Evolutionary conservation across 192 early-diverging fungal species (phyloP).

Genomic region (Coemansia umbellata): DNA sequence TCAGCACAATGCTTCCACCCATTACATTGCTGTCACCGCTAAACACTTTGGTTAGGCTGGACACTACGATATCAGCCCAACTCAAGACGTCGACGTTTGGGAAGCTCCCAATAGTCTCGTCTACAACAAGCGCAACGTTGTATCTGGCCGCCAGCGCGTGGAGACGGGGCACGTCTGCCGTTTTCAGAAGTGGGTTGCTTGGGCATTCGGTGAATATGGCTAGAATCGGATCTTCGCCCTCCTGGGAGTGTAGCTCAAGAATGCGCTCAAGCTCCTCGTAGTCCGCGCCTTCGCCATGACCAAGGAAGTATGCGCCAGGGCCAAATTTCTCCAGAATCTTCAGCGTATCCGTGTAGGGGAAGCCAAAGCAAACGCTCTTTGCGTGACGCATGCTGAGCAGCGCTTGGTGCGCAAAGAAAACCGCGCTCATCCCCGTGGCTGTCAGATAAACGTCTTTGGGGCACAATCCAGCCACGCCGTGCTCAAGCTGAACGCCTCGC

Average conservation of each 20-base stretch:
- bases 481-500: conserved; percentile 42
- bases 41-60: conserved; percentile 93
- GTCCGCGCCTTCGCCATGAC: conserved; percentile 73
- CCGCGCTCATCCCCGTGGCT: conserved; percentile 90
- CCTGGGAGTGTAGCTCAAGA: conserved; percentile 40
- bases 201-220: conserved; percentile 93
- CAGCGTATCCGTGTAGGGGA: conserved; percentile 94
- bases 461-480: conserved; percentile 54
- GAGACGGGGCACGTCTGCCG: conserved; percentile 72
- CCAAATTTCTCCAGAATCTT: conserved; percentile 97
- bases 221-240: conserved; percentile 58
- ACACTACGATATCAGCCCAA: conserved; percentile 84
- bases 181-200: conserved; percentile 86
- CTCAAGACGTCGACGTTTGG: conserved; percentile 76
- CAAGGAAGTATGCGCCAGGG: conserved; percentile 81
- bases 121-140: conserved; percentile 78
- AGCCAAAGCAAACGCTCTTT: conserved; percentile 91
- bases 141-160: conserved; percentile 70
- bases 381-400: conserved; percentile 49
- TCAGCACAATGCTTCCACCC: conserved; percentile 88
- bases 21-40: conserved; percentile 96
- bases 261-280: conserved; percentile 68
- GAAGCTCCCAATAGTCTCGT: conserved; percentile 96
- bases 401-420: conserved; percentile 79
- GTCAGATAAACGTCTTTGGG: conserved; percentile 85